Percentiles rank a stretch among this genome's conserved stretches.
Evolutionary conservation across 257 asterid genomes (phyloP).

Genomic region (Solanum etuberosum): DNA sequence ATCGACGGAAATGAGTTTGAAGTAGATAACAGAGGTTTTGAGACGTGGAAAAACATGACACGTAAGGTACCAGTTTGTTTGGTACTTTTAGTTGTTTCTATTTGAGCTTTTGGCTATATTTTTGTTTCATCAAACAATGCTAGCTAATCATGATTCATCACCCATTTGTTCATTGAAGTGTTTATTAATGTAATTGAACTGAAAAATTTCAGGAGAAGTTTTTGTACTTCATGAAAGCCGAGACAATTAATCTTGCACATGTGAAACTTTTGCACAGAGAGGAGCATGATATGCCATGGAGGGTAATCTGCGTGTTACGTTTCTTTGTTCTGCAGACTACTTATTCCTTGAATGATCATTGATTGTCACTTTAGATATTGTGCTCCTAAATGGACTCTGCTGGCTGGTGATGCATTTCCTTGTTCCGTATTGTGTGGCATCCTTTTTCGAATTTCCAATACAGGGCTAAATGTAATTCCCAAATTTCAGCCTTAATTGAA

Average conservation of each 20-base stretch:
- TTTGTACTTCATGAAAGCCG: constrained; percentile 34
- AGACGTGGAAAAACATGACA: constrained; percentile 46
- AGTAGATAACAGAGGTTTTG: constrained; percentile 37
- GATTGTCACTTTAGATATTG: neutral
- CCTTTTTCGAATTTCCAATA: neutral
- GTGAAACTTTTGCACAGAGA: constrained; percentile 19
- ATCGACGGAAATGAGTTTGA: constrained; percentile 26
- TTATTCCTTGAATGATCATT: neutral
- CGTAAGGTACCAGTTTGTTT: constrained; percentile 19
- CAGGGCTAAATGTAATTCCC: neutral
- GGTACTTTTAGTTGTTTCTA: neutral
- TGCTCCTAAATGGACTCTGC: neutral
- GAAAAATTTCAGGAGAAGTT: constrained; percentile 18
- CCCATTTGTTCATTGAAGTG: neutral
- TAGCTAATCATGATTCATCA: neutral
- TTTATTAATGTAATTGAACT: neutral
- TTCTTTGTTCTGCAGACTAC: neutral
- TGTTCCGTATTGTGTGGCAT: neutral
- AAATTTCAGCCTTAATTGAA: neutral
- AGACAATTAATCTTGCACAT: constrained; percentile 24
- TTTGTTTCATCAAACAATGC: neutral
- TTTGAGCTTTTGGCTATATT: neutral
- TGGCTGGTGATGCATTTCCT: neutral
- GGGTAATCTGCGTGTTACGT: constrained; percentile 7
- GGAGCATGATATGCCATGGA: constrained; percentile 5